Conservation (phyloP, 2,329 filamentous ascomycete species). For the Fusarium musae region DNA sequence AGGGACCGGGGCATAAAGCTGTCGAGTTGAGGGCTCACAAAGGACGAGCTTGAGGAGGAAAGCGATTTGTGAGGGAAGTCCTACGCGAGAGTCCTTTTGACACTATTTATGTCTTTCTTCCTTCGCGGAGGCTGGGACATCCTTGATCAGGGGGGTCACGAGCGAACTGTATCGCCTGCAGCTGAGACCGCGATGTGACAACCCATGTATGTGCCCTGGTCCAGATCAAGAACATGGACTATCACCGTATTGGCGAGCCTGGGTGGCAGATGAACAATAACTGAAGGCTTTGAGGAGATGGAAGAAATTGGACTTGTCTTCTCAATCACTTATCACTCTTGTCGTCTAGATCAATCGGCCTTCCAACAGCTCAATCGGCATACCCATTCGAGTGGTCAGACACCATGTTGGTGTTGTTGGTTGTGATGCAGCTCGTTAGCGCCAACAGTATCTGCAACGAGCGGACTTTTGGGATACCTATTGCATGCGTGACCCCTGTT, state of each 20-base stretch:
- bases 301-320: neutral
- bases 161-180: slow-evolving; percentile 1
- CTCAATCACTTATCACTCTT: neutral
- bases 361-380: neutral
- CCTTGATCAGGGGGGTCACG: neutral
- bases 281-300: too few species aligned
- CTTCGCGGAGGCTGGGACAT: slow-evolving; percentile 1
- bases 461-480: neutral
- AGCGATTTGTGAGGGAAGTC: neutral
- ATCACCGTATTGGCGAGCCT: neutral
- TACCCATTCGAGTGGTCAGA: neutral
- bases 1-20: neutral
- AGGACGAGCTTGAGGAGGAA: neutral
- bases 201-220: neutral
- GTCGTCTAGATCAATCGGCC: neutral
- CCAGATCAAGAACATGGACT: neutral
- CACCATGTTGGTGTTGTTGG: slow-evolving; percentile 14
- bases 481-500: neutral
- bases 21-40: neutral
- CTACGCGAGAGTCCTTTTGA: neutral
- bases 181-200: slow-evolving; percentile 3
- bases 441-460: slow-evolving; percentile 32
- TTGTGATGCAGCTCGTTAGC: slow-evolving; percentile 7
- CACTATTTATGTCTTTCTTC: neutral
- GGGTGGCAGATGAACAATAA: neutral